Evolutionary conservation across 805 yeast species (phyloP).

Genomic region (Candida hispaniensis): DNA sequence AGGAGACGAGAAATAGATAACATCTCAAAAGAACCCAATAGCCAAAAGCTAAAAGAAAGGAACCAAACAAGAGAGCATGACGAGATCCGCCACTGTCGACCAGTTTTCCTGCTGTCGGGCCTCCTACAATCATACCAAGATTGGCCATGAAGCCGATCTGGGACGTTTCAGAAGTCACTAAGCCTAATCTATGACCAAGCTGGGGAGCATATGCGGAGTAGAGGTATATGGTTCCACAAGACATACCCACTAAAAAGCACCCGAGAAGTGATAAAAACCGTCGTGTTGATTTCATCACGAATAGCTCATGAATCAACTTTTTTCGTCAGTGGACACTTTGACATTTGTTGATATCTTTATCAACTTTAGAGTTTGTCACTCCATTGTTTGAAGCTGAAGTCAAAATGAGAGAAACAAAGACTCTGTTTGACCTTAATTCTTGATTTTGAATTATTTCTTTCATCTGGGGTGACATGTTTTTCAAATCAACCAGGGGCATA

Average conservation of each 20-base stretch:
- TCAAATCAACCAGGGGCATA: too few species aligned
- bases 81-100: conserved; percentile 54
- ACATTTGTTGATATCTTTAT: too few species aligned
- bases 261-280: conserved; percentile 15
- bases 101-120: conserved; percentile 56
- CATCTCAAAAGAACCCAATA: conserved; percentile 35
- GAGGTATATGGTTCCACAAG: conserved; percentile 65
- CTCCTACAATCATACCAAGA: conserved; percentile 51
- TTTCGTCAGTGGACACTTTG: too few species aligned
- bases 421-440: too few species aligned
- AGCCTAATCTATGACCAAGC: conserved; percentile 44
- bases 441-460: too few species aligned
- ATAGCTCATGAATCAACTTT: too few species aligned
- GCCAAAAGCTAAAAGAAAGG: conserved; percentile 3
- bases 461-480: too few species aligned
- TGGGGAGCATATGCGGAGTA: conserved; percentile 75
- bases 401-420: too few species aligned
- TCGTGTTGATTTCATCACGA: too few species aligned
- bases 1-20: conserved; percentile 36
- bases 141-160: conserved; percentile 57
- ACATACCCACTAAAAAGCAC: conserved; percentile 33
- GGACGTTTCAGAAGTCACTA: conserved; percentile 54
- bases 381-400: too few species aligned
- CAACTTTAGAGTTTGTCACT: too few species aligned
- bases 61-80: conserved; percentile 13